These are phyloP conservation scores for Collybia nuda DNA, from an alignment of 768 basidiomycete genomes.

Conservation along the genomic window DNA sequence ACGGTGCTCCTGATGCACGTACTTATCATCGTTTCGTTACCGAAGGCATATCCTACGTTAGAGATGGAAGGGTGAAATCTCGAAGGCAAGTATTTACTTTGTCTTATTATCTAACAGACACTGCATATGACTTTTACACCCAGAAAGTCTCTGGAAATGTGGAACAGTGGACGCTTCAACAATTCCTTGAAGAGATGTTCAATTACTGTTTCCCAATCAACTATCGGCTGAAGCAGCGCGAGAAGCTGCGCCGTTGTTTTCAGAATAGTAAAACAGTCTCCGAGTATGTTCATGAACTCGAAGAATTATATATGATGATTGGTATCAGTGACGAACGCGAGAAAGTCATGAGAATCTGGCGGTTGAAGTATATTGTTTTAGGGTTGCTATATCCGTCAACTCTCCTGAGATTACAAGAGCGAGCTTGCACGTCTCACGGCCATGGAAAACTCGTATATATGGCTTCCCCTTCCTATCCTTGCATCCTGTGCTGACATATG, in stretches of 20 bases:
- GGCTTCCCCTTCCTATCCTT: constrained; percentile 75
- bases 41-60: constrained; percentile 19
- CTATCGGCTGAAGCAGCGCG: constrained; percentile 21
- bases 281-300: constrained; percentile 31
- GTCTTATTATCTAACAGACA: constrained; percentile 26
- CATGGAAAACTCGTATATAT: constrained; percentile 74
- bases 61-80: constrained; percentile 13
- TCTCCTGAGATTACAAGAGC: constrained; percentile 70
- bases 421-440: constrained; percentile 63
- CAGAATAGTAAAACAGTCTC: constrained; percentile 27
- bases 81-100: constrained; percentile 18
- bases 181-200: constrained; percentile 23
- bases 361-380: constrained; percentile 14
- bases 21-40: constrained; percentile 24
- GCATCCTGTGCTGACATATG: constrained; percentile 84
- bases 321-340: constrained; percentile 25
- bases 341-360: constrained; percentile 17
- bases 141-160: constrained; percentile 22
- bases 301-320: constrained; percentile 30
- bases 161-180: constrained; percentile 17
- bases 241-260: constrained; percentile 15
- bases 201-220: constrained; percentile 35
- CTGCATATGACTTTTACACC: constrained; percentile 30
- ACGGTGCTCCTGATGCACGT: constrained; percentile 20
- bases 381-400: constrained; percentile 51